These are phyloP conservation scores for Geum urbanum DNA, from an alignment of 306 rosid species.

Conservation along the genomic window DNA sequence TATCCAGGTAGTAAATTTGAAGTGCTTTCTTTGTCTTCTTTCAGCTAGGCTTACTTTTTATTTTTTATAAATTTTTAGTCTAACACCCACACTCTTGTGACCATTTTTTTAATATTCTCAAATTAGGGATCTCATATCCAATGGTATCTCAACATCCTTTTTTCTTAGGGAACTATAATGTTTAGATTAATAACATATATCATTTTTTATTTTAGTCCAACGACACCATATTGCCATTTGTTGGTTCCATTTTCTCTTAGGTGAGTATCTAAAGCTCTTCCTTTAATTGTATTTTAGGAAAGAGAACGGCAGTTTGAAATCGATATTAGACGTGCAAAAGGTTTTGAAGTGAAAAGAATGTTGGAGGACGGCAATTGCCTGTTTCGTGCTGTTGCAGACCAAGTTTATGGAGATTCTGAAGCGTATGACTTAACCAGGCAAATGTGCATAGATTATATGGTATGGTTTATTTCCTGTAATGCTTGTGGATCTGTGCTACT, in stretches of 20 bases:
- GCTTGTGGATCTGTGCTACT: not conserved
- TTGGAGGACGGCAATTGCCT: slow-evolving; percentile 95
- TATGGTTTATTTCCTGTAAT: slow-evolving; percentile 23
- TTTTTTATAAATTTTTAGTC: not conserved
- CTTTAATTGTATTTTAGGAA: slow-evolving; percentile 51
- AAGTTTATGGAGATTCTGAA: slow-evolving; percentile 93
- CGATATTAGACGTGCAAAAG: slow-evolving; percentile 74
- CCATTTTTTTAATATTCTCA: not conserved
- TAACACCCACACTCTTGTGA: not conserved
- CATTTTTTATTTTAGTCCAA: not conserved
- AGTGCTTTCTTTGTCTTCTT: not conserved
- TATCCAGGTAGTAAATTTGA: not conserved
- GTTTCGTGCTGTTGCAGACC: slow-evolving; percentile 94
- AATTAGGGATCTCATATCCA: not conserved
- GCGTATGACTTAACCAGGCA: slow-evolving; percentile 68
- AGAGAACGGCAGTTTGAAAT: slow-evolving; percentile 87
- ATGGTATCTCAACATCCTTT: not conserved
- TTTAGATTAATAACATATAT: not conserved
- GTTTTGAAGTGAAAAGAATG: slow-evolving; percentile 88
- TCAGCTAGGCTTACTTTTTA: not conserved
- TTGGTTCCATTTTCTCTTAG: slow-evolving; percentile 16
- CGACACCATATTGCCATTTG: not conserved
- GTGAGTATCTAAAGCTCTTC: slow-evolving; percentile 1
- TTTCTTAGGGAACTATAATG: not conserved
- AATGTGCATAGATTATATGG: slow-evolving; percentile 94